Evolutionary conservation across 169 alveolate species (phyloP).

Genomic region (Plasmodium sp.): DNA sequence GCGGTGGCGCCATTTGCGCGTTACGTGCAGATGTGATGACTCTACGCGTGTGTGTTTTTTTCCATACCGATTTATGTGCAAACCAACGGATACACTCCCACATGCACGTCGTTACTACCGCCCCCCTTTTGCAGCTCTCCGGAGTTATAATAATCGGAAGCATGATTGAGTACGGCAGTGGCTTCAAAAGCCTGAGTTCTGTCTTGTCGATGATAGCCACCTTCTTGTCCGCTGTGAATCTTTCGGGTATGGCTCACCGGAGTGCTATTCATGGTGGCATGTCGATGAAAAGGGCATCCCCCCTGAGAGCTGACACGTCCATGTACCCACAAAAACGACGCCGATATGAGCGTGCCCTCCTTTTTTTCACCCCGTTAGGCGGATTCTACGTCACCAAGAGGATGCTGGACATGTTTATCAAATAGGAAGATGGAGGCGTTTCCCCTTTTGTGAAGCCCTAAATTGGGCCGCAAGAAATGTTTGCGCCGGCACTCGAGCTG

Average conservation of each 20-base stretch:
- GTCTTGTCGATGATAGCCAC: conserved; percentile 67
- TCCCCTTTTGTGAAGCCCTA: conserved; percentile 6
- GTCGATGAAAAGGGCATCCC: not conserved
- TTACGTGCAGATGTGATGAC: not conserved
- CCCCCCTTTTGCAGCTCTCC: conserved; percentile 72
- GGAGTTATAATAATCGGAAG: conserved; percentile 91
- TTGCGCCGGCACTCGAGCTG: not conserved
- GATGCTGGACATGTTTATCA: conserved; percentile 94
- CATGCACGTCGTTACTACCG: not conserved
- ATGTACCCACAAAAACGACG: conserved; percentile 72
- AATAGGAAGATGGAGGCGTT: conserved; percentile 15
- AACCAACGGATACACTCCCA: not conserved
- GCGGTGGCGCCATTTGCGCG: not conserved
- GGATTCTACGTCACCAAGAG: conserved; percentile 94
- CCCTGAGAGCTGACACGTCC: conserved; percentile 21
- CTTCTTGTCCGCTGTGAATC: conserved; percentile 73
- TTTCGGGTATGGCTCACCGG: conserved; percentile 73
- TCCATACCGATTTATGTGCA: not conserved
- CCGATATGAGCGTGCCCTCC: not conserved
- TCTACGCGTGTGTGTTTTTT: not conserved
- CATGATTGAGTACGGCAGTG: conserved; percentile 81
- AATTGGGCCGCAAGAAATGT: not conserved
- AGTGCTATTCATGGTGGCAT: not conserved
- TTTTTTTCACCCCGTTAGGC: conserved; percentile 83
- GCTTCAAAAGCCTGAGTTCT: conserved; percentile 31